phyloP scores from a whole-genome alignment of 352 stramenopile species.

The Pythium grandisporangium region DNA sequence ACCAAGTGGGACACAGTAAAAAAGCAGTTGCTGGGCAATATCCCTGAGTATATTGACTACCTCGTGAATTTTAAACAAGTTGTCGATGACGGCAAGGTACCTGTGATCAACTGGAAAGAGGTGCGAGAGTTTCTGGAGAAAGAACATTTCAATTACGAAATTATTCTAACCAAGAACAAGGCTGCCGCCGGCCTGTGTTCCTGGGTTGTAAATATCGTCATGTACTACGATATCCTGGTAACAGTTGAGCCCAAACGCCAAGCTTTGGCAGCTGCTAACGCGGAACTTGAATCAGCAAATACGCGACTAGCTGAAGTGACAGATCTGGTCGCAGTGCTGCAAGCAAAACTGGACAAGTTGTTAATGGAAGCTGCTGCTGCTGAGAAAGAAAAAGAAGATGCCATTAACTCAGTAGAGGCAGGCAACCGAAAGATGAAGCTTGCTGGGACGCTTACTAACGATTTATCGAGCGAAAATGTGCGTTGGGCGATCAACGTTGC shows the following conservation, averaged over 20 bases:
- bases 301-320: slow-evolving; percentile 83
- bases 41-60: slow-evolving; percentile 94
- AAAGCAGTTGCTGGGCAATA: slow-evolving; percentile 92
- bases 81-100: slow-evolving; percentile 91
- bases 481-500: slow-evolving; percentile 93
- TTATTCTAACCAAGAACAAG: slow-evolving; percentile 93
- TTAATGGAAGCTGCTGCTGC: slow-evolving; percentile 84
- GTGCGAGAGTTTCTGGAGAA: slow-evolving; percentile 90
- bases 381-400: slow-evolving; percentile 91
- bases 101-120: slow-evolving; percentile 91
- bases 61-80: slow-evolving; percentile 91
- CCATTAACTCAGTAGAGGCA: slow-evolving; percentile 86
- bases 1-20: slow-evolving; percentile 93
- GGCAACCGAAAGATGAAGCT: slow-evolving; percentile 94
- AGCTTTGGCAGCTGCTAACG: slow-evolving; percentile 86
- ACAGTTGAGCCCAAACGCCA: slow-evolving; percentile 93
- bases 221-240: slow-evolving; percentile 95
- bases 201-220: slow-evolving; percentile 96
- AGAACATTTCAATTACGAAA: slow-evolving; percentile 94
- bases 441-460: slow-evolving; percentile 90
- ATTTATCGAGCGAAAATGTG: slow-evolving; percentile 94
- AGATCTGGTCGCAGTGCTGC: slow-evolving; percentile 86
- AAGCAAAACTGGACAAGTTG: slow-evolving; percentile 91
- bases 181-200: slow-evolving; percentile 89
- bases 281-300: slow-evolving; percentile 89